These are phyloP conservation scores for Daldinia bambusicola DNA, from an alignment of 495 filamentous ascomycete species.

Conservation along the genomic window DNA sequence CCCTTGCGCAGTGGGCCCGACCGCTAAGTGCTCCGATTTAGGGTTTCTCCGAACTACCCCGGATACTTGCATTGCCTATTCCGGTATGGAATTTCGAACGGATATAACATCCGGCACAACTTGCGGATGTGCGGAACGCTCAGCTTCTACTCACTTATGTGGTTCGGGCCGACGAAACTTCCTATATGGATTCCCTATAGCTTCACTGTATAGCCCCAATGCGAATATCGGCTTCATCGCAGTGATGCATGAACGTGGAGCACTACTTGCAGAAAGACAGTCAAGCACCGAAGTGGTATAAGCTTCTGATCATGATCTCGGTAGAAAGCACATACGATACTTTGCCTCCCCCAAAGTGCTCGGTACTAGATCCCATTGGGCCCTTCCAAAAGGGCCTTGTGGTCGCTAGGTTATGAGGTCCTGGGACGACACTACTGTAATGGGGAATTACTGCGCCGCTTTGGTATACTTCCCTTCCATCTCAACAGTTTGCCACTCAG, in stretches of 20 bases:
- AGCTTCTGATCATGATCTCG: constrained; percentile 14
- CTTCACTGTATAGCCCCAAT: constrained; percentile 22
- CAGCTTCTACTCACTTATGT: neutral
- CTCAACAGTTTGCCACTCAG: constrained; percentile 27
- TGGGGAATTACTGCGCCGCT: constrained; percentile 31
- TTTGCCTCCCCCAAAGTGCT: constrained; percentile 35
- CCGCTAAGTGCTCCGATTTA: constrained; percentile 5
- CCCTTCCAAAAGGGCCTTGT: constrained; percentile 2
- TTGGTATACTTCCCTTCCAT: constrained; percentile 24
- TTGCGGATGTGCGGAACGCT: neutral
- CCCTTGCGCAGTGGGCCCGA: constrained; percentile 24
- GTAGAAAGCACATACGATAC: constrained; percentile 17
- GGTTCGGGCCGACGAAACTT: constrained; percentile 6
- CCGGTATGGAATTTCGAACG: constrained; percentile 10
- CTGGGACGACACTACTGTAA: constrained; percentile 7
- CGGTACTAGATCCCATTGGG: constrained; percentile 28
- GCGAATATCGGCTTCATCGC: constrained; percentile 1
- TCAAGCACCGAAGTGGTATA: neutral
- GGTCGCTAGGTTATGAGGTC: neutral
- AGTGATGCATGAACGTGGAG: constrained; percentile 9
- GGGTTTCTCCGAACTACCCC: constrained; percentile 42
- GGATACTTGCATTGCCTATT: constrained; percentile 33
- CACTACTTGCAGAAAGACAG: constrained; percentile 18
- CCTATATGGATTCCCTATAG: neutral
- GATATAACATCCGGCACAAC: constrained; percentile 16